phyloP scores from a whole-genome alignment of 192 early-diverging fungal genomes.

The Backusella circina region DNA sequence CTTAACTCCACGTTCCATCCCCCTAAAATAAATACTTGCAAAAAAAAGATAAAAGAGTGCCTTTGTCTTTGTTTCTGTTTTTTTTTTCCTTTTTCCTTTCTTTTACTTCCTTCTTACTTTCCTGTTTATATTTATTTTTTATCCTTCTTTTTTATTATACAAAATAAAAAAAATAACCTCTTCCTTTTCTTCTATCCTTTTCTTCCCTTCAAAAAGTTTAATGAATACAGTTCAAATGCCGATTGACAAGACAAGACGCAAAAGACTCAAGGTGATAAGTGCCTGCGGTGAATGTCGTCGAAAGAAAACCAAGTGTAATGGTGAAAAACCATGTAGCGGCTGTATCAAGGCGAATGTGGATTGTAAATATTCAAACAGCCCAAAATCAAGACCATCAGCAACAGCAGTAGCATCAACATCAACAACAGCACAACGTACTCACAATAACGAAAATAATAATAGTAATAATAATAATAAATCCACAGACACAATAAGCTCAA shows the following conservation, averaged over 20 bases:
- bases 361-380: constrained; percentile 15
- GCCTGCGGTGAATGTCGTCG: constrained; percentile 22
- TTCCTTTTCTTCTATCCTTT: background rate
- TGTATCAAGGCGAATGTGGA: constrained; percentile 18
- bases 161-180: background rate
- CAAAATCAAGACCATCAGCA: constrained; percentile 9
- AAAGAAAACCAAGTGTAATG: constrained; percentile 26
- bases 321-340: constrained; percentile 16
- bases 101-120: background rate
- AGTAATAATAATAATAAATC: background rate
- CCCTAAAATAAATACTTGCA: background rate
- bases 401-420: background rate
- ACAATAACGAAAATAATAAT: background rate
- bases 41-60: constrained; percentile 5
- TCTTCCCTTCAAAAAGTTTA: background rate
- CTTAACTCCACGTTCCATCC: background rate
- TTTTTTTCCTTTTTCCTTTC: background rate
- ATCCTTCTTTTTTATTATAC: background rate
- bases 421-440: background rate
- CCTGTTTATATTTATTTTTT: background rate
- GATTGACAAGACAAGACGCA: constrained; percentile 11
- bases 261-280: constrained; percentile 24
- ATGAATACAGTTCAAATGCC: constrained; percentile 9
- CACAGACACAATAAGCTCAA: constrained; percentile 4
- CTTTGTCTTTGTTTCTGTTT: background rate